Percentiles rank a stretch among this genome's conserved stretches.
These are phyloP conservation scores for Colletotrichum viniferum DNA, from an alignment of 2,329 filamentous ascomycete genomes.

Conservation along the genomic window DNA sequence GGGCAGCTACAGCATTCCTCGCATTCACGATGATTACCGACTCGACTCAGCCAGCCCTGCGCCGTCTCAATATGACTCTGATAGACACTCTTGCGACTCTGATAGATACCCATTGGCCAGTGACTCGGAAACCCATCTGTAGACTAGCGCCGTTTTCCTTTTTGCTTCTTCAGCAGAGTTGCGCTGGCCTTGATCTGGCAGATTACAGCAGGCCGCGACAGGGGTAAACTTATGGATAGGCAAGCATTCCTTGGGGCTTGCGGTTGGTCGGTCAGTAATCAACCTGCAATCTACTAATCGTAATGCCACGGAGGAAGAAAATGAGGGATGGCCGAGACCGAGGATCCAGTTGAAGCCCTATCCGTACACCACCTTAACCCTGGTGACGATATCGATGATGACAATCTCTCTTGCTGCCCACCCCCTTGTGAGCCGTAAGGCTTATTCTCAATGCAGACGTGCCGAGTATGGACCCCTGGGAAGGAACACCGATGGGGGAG, in stretches of 20 bases:
- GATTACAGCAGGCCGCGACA: not conserved
- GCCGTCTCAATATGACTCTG: not conserved
- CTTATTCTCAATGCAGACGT: not conserved
- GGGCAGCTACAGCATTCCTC: not conserved
- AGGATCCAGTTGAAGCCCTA: not conserved
- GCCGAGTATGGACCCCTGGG: not conserved
- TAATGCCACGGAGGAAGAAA: not conserved
- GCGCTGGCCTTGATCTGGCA: not conserved
- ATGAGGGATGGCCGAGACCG: not conserved
- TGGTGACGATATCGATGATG: not conserved
- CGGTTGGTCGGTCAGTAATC: not conserved
- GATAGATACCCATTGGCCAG: not conserved
- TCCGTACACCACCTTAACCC: not conserved
- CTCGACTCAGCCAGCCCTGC: not conserved
- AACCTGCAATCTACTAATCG: not conserved
- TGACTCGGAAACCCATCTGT: not conserved
- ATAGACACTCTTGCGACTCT: not conserved
- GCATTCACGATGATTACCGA: not conserved
- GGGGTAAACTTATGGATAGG: too few relatives aligned
- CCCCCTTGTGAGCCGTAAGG: not conserved
- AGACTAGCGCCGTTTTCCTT: not conserved
- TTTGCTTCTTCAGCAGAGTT: conserved; percentile 9
- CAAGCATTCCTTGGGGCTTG: not conserved
- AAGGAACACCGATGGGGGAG: not conserved
- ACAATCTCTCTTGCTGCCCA: not conserved